phyloP scores from a whole-genome alignment of 345 rosid species.

The Erucastrum elatum region DNA sequence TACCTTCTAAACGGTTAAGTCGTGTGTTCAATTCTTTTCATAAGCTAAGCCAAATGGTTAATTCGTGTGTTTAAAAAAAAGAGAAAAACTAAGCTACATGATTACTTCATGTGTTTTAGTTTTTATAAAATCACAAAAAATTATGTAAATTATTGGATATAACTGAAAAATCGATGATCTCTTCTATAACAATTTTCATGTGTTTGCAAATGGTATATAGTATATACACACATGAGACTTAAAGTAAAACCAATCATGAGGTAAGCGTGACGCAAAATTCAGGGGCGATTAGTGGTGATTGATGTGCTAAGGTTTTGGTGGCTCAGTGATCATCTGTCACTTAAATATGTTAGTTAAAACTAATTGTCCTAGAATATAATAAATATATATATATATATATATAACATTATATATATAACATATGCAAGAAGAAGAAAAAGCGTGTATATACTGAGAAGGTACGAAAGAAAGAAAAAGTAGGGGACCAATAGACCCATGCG shows the following conservation, averaged over 20 bases:
- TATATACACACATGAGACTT: neutral
- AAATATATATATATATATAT: neutral
- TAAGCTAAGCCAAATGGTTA: neutral
- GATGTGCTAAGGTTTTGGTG: slow-evolving; percentile 24
- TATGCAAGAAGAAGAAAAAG: neutral
- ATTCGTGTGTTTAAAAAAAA: neutral
- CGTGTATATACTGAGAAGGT: slow-evolving; percentile 20
- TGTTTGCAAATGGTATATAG: neutral
- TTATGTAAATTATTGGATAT: neutral
- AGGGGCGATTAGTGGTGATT: slow-evolving; percentile 23
- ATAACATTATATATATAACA: no score
- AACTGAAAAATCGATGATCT: neutral
- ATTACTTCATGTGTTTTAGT: neutral
- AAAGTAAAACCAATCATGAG: slow-evolving; percentile 16
- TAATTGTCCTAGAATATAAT: neutral
- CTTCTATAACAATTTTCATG: neutral
- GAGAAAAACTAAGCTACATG: neutral
- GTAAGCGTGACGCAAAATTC: slow-evolving; percentile 29
- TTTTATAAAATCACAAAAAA: neutral
- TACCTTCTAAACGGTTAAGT: neutral
- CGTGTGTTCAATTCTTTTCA: neutral
- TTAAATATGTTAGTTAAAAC: neutral
- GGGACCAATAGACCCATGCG: slow-evolving; percentile 39
- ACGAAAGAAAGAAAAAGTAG: slow-evolving; percentile 30
- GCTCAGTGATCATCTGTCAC: slow-evolving; percentile 15